These are phyloP conservation scores for Leccinum ochraceum DNA, from an alignment of 768 basidiomycete species.

Conservation along the genomic window DNA sequence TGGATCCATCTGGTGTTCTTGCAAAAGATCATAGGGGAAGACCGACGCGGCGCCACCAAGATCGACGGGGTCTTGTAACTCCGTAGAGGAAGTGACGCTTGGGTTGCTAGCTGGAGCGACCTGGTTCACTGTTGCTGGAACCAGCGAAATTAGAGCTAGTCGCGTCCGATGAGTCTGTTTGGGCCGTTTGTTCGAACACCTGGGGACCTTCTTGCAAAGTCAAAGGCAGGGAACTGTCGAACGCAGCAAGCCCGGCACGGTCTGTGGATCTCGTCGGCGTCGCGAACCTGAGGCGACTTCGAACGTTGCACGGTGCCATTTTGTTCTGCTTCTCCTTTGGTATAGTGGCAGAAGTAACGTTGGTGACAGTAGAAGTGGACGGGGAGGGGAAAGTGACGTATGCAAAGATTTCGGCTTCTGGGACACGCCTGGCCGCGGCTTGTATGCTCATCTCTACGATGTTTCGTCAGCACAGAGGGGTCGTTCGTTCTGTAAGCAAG, in stretches of 20 bases:
- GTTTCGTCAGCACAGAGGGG: constrained; percentile 16
- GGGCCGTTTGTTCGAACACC: neutral
- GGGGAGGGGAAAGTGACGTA: no score
- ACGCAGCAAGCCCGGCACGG: neutral
- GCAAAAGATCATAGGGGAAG: neutral
- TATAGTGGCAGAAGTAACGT: no score
- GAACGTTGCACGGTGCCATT: neutral
- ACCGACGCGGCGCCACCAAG: neutral
- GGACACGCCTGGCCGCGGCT: neutral
- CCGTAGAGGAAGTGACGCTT: neutral
- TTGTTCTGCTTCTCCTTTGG: neutral
- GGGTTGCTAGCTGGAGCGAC: neutral
- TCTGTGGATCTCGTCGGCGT: neutral
- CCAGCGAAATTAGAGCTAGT: no score
- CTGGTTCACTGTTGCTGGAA: no score
- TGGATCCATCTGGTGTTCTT: neutral
- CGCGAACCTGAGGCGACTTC: neutral
- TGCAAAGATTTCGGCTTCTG: no score
- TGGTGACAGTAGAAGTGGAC: no score
- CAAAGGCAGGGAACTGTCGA: neutral
- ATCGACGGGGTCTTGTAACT: neutral
- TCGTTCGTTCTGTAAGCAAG: constrained; percentile 20
- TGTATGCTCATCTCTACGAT: constrained; percentile 17
- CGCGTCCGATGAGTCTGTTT: neutral
- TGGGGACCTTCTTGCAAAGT: neutral